Base-by-base conservation (phyloP, 441 rosid species). In the Erodium texanum region DNA sequence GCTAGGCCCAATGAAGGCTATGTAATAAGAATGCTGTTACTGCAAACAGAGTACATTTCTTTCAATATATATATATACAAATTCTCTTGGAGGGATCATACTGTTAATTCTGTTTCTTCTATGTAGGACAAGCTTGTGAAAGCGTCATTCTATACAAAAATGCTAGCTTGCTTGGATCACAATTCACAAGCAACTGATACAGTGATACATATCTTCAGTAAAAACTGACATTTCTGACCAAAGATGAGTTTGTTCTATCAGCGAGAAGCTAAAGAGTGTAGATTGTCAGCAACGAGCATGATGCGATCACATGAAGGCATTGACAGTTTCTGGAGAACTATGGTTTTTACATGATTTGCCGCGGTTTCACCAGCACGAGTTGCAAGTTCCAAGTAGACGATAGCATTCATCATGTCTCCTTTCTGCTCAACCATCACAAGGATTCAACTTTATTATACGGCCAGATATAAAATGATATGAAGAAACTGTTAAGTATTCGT, bases 331-430 rank as follows among this genome's bases (percentile, higher is more conserved):
- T 69, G 69, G 66, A 74, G 77, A 43, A 69, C 65, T 19, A 69
- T 65, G 11, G 69, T 48, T 69, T 74, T 74, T 22, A 74, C 66
- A 52, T 69, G 77, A 27, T 65, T 24, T 9, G 73, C 77, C 0
- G 73, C 63, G 10, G 72, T 68, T 69, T 69, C 73, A 0, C 77
- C 77, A 56, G 77, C 77, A 7, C 77, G 73, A 24, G 77, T 65
- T 20, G 77, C 77, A 5, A 74, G 77, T 48, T 74, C 77, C 63
- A 74, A 61, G 69, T 74, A 74, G 27, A 74, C 69, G 14, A 66
- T 73, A 27, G 77, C 77, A 59, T 74, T 74, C 59, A 69, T 62
- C 77, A 65, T 69, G 62, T 74, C 73, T 16, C 77, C 77, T 45
- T 65, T 66, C 77, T 74, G 73, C 45, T 7, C 8, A 70, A 29